Evolutionary conservation across 257 asterid genomes (phyloP).

Genomic region (Echium plantagineum): DNA sequence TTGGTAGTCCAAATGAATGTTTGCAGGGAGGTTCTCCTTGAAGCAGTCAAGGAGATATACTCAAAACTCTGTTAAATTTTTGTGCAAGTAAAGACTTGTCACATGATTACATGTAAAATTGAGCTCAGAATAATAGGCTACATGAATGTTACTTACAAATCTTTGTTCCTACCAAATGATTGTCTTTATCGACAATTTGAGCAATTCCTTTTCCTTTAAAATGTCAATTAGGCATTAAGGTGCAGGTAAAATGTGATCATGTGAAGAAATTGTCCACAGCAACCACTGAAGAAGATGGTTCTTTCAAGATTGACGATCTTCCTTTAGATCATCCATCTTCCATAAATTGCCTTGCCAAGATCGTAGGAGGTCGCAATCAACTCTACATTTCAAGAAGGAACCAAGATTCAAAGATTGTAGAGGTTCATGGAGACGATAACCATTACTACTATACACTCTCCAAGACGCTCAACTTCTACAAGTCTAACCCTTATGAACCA

Average conservation of each 20-base stretch:
- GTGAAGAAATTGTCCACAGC: slow-evolving; percentile 37
- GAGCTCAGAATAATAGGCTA: background rate
- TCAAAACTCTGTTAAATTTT: too few species aligned
- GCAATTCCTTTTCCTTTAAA: background rate
- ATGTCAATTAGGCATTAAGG: slow-evolving; percentile 36
- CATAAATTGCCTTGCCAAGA: slow-evolving; percentile 55
- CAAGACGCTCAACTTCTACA: slow-evolving; percentile 53
- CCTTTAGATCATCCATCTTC: slow-evolving; percentile 7
- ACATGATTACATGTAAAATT: background rate
- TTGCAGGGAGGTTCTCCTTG: background rate
- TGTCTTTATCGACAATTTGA: background rate
- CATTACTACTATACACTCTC: slow-evolving; percentile 26
- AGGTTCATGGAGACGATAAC: slow-evolving; percentile 16
- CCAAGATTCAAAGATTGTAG: slow-evolving; percentile 17
- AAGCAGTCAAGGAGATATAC: too few species aligned
- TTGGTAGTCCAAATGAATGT: too few species aligned
- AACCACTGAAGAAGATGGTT: slow-evolving; percentile 51
- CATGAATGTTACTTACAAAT: background rate
- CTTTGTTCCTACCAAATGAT: background rate
- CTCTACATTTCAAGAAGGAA: slow-evolving; percentile 31
- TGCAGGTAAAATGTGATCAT: slow-evolving; percentile 53
- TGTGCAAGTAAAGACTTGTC: too few species aligned
- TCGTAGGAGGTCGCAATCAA: slow-evolving; percentile 65
- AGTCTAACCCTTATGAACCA: slow-evolving; percentile 33
- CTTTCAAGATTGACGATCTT: slow-evolving; percentile 29